A percentile compares a stretch with the other conserved stretches of the same genome.
Evolutionary conservation across 371 early-diverging fungal genomes (phyloP).

Genomic region (Mortierella sp.): DNA sequence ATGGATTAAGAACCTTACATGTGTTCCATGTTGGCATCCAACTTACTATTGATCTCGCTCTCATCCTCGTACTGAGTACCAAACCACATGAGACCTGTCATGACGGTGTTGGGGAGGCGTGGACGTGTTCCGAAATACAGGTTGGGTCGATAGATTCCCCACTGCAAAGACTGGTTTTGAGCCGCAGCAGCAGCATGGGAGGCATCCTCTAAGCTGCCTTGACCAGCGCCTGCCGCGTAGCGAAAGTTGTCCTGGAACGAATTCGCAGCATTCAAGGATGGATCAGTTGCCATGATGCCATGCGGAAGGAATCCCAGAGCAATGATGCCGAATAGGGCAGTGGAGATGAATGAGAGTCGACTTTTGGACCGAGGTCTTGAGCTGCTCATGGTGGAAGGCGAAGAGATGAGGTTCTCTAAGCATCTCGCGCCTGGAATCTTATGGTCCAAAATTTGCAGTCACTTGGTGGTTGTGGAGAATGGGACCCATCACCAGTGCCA

Average conservation of each 20-base stretch:
- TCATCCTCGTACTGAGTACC: slow-evolving; percentile 70
- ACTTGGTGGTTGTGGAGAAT: too few species aligned
- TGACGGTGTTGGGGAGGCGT: slow-evolving; percentile 77
- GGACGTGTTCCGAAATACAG: slow-evolving; percentile 95
- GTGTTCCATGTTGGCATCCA: background rate
- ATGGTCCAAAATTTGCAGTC: too few species aligned
- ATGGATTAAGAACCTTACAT: slow-evolving; percentile 16
- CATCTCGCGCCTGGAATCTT: too few species aligned
- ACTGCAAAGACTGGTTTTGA: slow-evolving; percentile 60
- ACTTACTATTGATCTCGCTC: slow-evolving; percentile 53
- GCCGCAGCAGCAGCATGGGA: slow-evolving; percentile 15
- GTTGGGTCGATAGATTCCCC: slow-evolving; percentile 96
- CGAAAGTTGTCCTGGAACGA: slow-evolving; percentile 35
- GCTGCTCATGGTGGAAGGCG: slow-evolving; percentile 6
- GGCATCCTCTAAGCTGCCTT: background rate
- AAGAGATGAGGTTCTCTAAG: background rate
- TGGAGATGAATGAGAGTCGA: slow-evolving; percentile 6
- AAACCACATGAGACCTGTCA: slow-evolving; percentile 96
- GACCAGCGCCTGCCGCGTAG: background rate
- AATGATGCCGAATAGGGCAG: slow-evolving; percentile 11
- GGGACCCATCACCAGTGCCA: too few species aligned
- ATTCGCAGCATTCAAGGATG: slow-evolving; percentile 10
- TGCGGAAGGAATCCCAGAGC: slow-evolving; percentile 2
- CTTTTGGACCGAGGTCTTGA: slow-evolving; percentile 41
- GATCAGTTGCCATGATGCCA: background rate